Base-by-base conservation (phyloP, 208 protist species). In the Trypanosoma boissoni region DNA sequence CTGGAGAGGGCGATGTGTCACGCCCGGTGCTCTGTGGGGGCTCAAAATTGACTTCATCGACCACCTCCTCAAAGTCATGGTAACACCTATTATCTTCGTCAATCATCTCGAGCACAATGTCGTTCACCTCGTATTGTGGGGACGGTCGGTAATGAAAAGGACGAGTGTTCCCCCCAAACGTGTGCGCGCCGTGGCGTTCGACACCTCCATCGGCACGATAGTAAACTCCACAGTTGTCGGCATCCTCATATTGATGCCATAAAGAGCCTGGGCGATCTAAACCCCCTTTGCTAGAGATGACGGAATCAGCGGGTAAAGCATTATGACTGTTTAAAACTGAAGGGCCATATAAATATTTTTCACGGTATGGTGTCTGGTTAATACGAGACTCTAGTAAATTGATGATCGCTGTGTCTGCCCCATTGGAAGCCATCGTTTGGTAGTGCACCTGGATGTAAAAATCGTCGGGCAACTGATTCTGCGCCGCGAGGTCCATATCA, bases 381-480 rank as follows among this genome's bases (percentile, higher is more conserved):
- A 91, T 65, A 16, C 78, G 79, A 55, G 76, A 62, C 49, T 68
- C 74, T 29, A 91, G 52, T 45, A 84, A 72, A 20, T 49, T 53
- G 23, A 83, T 68, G 69, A 88, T 88, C 26, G 77, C 53, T 16
- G 28, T 59, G 45, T 92, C 80, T 12, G 43, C 50, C 8, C 56
- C 54, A 9, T 49, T 55, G 14, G 68, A 8, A n/a, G 37, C 64
- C 37, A 61, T 68, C 21, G 77, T 64, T 21, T 29, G 42, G 62
- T 87, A 92, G 64, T 86, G 78, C 43, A 92, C 66, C 61, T 73
- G 53, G 2, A 80, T 76, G 63, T 80, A 89, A 61, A 86, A 86
- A 72, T 88, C 80, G 36, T 78, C 68, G 21, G 76, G 59, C 2
- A 92, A 41, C 9, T 53, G 32, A 50, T 74, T 86, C 21, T 66